These are phyloP conservation scores for Talaromyces funiculosus DNA, from an alignment of 2,329 filamentous ascomycete genomes.

Conservation along the genomic window DNA sequence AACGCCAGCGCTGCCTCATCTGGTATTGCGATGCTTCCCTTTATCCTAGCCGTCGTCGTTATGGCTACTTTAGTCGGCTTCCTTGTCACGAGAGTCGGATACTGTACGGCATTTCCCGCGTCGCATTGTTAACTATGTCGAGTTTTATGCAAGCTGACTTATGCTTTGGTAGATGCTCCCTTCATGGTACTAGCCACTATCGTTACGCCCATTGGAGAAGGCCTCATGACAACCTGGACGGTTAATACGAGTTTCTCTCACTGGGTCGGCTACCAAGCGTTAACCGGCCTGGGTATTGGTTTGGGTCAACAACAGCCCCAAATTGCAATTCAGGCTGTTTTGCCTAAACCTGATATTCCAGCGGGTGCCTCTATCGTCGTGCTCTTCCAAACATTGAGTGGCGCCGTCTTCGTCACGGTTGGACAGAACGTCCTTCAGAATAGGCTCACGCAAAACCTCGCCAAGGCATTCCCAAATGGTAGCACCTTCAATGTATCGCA, in stretches of 20 bases:
- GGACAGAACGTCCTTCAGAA: too few relatives aligned
- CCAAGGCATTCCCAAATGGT: too few relatives aligned
- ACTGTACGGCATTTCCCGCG: not conserved
- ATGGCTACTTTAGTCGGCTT: not conserved
- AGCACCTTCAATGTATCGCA: too few relatives aligned
- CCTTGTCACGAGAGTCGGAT: not conserved
- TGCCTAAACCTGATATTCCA: too few relatives aligned
- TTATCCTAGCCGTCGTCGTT: too few relatives aligned
- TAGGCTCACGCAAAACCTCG: too few relatives aligned
- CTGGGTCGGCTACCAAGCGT: not conserved
- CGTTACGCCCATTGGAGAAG: not conserved
- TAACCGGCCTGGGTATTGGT: not conserved
- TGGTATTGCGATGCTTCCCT: not conserved
- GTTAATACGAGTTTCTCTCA: not conserved
- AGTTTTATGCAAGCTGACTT: not conserved
- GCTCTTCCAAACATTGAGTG: too few relatives aligned
- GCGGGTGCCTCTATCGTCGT: too few relatives aligned
- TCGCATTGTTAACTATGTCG: too few relatives aligned
- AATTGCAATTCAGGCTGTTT: too few relatives aligned
- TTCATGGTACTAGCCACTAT: not conserved
- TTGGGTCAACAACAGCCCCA: not conserved
- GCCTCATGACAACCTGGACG: not conserved
- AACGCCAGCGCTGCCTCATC: constrained; percentile 8
- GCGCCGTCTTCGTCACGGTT: too few relatives aligned
- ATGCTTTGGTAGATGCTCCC: not conserved